Percentiles rank a stretch among this genome's conserved stretches.
These are phyloP conservation scores for Gossypium schwendimanii DNA, from an alignment of 441 rosid species.

Conservation along the genomic window DNA sequence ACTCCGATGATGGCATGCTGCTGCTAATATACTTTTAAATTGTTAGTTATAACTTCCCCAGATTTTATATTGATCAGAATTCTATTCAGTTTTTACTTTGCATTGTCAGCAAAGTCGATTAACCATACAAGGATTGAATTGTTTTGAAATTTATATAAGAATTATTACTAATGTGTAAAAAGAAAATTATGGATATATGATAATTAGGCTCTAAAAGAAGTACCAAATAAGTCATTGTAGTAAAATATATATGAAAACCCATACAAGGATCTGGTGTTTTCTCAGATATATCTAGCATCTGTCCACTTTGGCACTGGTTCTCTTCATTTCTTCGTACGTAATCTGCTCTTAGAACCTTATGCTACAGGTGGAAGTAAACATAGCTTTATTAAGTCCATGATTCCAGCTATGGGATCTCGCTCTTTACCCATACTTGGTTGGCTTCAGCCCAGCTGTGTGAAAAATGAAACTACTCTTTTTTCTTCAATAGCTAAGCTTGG, in stretches of 20 bases:
- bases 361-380: background rate
- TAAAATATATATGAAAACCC: conserved; percentile 20
- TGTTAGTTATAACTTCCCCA: background rate
- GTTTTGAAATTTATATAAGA: background rate
- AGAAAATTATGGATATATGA: background rate
- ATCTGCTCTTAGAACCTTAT: background rate
- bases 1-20: conserved; percentile 32
- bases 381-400: conserved; percentile 89
- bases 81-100: background rate
- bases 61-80: background rate
- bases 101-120: background rate
- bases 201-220: too few relatives aligned
- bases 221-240: background rate
- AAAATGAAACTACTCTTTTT: background rate
- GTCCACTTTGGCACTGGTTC: conserved; percentile 92
- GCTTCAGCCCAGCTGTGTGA: conserved; percentile 49
- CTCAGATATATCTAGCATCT: conserved; percentile 71
- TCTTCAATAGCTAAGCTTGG: background rate
- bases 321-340: conserved; percentile 71
- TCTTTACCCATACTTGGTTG: conserved; percentile 46
- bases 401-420: conserved; percentile 86
- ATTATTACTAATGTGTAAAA: background rate
- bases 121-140: background rate
- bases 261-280: conserved; percentile 58
- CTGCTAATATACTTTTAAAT: background rate